Conservation (phyloP, 2,329 filamentous ascomycete genomes). For the Alternaria sp. region DNA sequence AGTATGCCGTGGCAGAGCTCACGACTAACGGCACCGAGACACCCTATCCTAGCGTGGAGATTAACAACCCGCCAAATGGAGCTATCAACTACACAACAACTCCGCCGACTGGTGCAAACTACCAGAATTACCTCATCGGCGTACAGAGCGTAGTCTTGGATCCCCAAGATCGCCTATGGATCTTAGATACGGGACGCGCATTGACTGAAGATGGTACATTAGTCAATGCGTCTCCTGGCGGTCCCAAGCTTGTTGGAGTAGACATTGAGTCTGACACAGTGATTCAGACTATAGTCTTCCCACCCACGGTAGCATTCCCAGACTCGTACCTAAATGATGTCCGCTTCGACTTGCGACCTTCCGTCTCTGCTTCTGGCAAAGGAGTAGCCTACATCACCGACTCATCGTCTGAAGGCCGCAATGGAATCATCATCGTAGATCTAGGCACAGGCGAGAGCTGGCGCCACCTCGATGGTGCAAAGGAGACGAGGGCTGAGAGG, state of each 20-base stretch:
- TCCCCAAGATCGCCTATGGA: slow-evolving; percentile 60
- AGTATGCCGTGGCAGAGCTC: slow-evolving; percentile 62
- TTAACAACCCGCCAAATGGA: slow-evolving; percentile 61
- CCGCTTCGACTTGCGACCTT: slow-evolving; percentile 61
- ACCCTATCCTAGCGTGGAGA: slow-evolving; percentile 54
- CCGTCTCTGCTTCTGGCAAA: slow-evolving; percentile 53
- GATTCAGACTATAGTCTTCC: slow-evolving; percentile 63
- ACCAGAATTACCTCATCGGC: slow-evolving; percentile 60
- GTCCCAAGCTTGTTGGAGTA: slow-evolving; percentile 62
- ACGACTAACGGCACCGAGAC: slow-evolving; percentile 54
- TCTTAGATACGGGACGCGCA: slow-evolving; percentile 63
- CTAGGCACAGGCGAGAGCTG: slow-evolving; percentile 60
- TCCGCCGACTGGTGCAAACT: slow-evolving; percentile 58
- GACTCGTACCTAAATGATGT: slow-evolving; percentile 65
- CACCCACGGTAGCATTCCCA: slow-evolving; percentile 55
- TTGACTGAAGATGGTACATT: slow-evolving; percentile 56
- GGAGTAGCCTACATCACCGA: slow-evolving; percentile 65
- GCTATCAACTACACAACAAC: slow-evolving; percentile 61
- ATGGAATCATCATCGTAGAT: slow-evolving; percentile 61
- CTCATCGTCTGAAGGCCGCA: slow-evolving; percentile 58
- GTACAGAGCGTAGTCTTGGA: slow-evolving; percentile 64
- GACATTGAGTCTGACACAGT: slow-evolving; percentile 57
- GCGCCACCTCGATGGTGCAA: slow-evolving; percentile 58
- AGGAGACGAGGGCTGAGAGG: slow-evolving; percentile 52
- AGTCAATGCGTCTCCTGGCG: slow-evolving; percentile 56